A percentile compares a stretch with the other conserved stretches of the same genome.
Evolutionary conservation across 2,329 filamentous ascomycete species (phyloP).

Genomic region (Trichoderma sp.): DNA sequence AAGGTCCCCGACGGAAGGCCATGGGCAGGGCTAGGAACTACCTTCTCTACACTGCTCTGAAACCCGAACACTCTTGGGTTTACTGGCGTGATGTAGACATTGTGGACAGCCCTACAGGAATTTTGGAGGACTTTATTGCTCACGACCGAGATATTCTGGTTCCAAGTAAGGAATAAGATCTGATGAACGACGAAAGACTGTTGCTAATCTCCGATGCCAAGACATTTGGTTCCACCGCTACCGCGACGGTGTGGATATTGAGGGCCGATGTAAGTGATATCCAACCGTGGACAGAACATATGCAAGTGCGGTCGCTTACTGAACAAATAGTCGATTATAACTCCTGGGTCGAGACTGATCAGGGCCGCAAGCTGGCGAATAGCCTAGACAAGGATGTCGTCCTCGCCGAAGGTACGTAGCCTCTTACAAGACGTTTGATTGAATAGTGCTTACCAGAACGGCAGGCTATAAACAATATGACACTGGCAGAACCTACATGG

Average conservation of each 20-base stretch:
- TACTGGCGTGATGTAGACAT: constrained; percentile 99
- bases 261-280: constrained; percentile 76
- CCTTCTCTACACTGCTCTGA: constrained; percentile 76
- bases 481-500: constrained; percentile 88
- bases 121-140: constrained; percentile 92
- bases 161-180: constrained; percentile 69
- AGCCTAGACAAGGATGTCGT: constrained; percentile 76
- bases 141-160: constrained; percentile 92
- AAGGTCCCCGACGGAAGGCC: constrained; percentile 83
- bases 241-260: constrained; percentile 75
- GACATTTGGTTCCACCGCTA: constrained; percentile 98
- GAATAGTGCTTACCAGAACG: constrained; percentile 23
- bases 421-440: not conserved
- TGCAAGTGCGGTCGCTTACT: not conserved
- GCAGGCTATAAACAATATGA: constrained; percentile 88
- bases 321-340: constrained; percentile 81
- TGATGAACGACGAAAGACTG: not conserved
- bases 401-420: constrained; percentile 74
- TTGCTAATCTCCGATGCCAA: constrained; percentile 37
- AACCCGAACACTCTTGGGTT: constrained; percentile 95
- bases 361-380: constrained; percentile 71
- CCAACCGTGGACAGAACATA: not conserved
- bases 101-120: constrained; percentile 78
- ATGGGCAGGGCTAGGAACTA: constrained; percentile 93
- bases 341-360: constrained; percentile 93